Base-by-base conservation (phyloP, 1,284 basidiomycete genomes). In the Moesziomyces antarcticus region DNA sequence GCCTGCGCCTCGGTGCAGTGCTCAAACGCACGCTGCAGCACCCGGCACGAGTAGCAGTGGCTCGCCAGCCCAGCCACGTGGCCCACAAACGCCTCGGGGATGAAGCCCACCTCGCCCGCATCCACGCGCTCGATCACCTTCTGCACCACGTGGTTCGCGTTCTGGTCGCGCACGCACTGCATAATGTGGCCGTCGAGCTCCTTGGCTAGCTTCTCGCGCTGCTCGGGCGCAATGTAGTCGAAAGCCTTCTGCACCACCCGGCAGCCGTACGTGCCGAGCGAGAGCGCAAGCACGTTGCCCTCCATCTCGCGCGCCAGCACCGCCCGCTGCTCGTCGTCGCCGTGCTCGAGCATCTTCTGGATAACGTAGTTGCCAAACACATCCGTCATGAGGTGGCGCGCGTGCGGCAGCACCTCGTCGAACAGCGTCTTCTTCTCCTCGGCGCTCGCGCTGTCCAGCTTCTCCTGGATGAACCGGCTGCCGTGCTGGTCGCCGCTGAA, bases 291-390 rank as follows among this genome's bases (percentile, higher is more conserved):
- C 35, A 96, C 88, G 77, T 92, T 90, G 0, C 90, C 90, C 81
- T 93, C 90, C 89, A 99, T 92, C 43, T 90, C 88, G 56, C 86
- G 88, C 1, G 90, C 90, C 46, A 98, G 86, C 10, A 89, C 85
- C 2, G 88, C 88, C 80, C 91, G 92, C 59, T 85, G 78, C 53
- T 65, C 85, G 64, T 89, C 88, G 18, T 90, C 91, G 24, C 96
- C 94, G 80, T 92, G 89, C 84, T 99, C 96, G 77, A 98, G 92
- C 78, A 98, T 86, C 85, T 97, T 97, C 85, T 99, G 96, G 62
- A 97, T 90, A 90, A 86, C 97, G 41, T 82, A 99, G 87, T 99
- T 99, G 62, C 96, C 96, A 83, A 97, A 99, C 44, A 98, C 93
- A 81, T 98, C 94, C 73, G 91, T 91, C 82, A 96, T 93, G 57